phyloP scores from a whole-genome alignment of 148 eudicot genomes.

The Diospyros kaki region DNA sequence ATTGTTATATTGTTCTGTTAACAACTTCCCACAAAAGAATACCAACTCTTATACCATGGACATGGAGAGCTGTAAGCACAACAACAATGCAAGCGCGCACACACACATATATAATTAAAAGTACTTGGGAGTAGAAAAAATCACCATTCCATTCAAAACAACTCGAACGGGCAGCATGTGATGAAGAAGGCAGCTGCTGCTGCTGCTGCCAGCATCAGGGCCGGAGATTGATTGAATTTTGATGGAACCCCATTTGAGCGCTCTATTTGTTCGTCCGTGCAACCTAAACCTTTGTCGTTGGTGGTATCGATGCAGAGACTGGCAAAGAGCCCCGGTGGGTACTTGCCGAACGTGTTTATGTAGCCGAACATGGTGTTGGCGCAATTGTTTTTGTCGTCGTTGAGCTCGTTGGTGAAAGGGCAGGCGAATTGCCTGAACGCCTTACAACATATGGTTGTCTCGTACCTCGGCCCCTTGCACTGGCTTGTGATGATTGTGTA shows the following conservation, averaged over 20 bases:
- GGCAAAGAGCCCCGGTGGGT: constrained; percentile 75
- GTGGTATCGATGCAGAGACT: constrained; percentile 42
- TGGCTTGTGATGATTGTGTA: constrained; percentile 77
- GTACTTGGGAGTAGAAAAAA: neutral
- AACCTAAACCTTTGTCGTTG: constrained; percentile 39
- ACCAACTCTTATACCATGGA: too few species aligned
- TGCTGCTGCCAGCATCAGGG: constrained; percentile 7
- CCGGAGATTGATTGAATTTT: neutral
- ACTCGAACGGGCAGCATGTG: neutral
- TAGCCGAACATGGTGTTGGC: constrained; percentile 71
- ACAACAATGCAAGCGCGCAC: too few species aligned
- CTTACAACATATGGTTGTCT: constrained; percentile 34
- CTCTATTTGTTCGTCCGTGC: constrained; percentile 10
- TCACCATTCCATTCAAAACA: constrained; percentile 22
- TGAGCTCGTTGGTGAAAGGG: constrained; percentile 37
- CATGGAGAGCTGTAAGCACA: too few species aligned
- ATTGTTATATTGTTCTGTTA: neutral
- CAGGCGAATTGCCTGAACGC: constrained; percentile 58
- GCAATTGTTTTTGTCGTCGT: constrained; percentile 44
- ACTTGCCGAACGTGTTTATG: constrained; percentile 65
- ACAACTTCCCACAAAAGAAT: neutral
- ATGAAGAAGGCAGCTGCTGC: neutral
- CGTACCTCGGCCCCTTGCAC: constrained; percentile 79
- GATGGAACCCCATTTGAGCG: neutral
- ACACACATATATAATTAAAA: too few species aligned